Conservation (phyloP, 257 asterid genomes). For the Penstemon newberryi region DNA sequence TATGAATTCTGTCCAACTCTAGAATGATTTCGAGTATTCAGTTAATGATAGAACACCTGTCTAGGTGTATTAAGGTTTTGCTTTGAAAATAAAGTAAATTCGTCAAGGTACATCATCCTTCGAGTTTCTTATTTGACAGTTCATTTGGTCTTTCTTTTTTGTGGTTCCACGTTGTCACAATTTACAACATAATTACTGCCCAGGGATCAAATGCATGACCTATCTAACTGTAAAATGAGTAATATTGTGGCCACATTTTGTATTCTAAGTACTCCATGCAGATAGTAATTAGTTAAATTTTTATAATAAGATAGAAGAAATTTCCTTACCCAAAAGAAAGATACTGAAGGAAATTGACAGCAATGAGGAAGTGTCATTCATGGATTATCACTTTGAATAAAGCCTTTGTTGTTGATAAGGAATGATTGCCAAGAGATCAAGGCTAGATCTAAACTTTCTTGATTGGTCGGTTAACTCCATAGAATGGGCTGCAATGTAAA, state of each 20-base stretch:
- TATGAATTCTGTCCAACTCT: constrained; percentile 1
- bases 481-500: not conserved
- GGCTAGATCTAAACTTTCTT: not conserved
- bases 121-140: not conserved
- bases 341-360: not conserved
- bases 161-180: not conserved
- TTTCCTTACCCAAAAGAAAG: not conserved
- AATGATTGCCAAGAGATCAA: not conserved
- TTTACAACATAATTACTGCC: not conserved
- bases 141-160: not conserved
- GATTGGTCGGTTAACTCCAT: not conserved
- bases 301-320: not conserved
- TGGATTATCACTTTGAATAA: not conserved
- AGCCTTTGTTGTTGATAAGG: not conserved
- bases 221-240: not conserved
- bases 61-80: constrained; percentile 5
- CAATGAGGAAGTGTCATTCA: not conserved
- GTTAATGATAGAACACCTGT: not conserved
- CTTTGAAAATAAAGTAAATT: not conserved
- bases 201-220: not conserved
- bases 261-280: not conserved
- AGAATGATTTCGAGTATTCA: constrained; percentile 1
- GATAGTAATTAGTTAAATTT: not conserved
- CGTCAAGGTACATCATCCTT: not conserved
- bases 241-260: not conserved